Evolutionary conservation across 345 rosid species (phyloP), one percentile per base, ranked within the genome.

Genomic region (Citrus inodora): DNA sequence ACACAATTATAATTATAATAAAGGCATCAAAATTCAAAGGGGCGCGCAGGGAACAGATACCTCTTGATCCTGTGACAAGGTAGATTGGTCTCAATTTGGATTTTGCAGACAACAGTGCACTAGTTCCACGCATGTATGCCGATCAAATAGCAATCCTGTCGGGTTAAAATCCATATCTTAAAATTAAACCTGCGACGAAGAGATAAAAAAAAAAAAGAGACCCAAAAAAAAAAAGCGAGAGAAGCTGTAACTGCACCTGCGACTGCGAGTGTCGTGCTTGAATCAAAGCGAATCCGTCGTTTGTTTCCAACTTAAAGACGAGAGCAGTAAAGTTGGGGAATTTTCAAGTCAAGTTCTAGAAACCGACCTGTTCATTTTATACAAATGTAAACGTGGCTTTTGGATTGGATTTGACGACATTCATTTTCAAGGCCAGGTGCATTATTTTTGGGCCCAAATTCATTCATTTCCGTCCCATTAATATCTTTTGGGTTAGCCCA

Each of bases 11-110:
- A n/a, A 33, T 9, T 33, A 67, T 53, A 13, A 42, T 69, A 53
- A 48, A 33, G 1, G 22, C 25, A n/a, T 53, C 32, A 62, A 10
- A 64, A 51, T 66, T 14, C 27, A 19, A 13, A 74, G 24, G 1
- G 42, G 51, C 17, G 17, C 1, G 51, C n/a, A 4, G 48, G 22
- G 16, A 4, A 0, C 58, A 48, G 4, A 51, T 84, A 86, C 89
- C 92, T 42, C 86, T 77, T 81, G 88, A 78, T 82, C 87, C 74
- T 62, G 80, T 61, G 37, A 70, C 67, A 16, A 81, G 65, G 60
- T 78, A 74, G 69, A 84, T 48, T 24, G 76, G 88, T 56, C 78
- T 89, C 37, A 84, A 70, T 67, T 82, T 87, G 75, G 84, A 37
- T 63, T 69, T 83, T 9, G 75, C 56, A 42, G 86, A 73, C 79